phyloP scores from a whole-genome alignment of 108 stramenopile genomes.

The Nannochloropsis salina region DNA sequence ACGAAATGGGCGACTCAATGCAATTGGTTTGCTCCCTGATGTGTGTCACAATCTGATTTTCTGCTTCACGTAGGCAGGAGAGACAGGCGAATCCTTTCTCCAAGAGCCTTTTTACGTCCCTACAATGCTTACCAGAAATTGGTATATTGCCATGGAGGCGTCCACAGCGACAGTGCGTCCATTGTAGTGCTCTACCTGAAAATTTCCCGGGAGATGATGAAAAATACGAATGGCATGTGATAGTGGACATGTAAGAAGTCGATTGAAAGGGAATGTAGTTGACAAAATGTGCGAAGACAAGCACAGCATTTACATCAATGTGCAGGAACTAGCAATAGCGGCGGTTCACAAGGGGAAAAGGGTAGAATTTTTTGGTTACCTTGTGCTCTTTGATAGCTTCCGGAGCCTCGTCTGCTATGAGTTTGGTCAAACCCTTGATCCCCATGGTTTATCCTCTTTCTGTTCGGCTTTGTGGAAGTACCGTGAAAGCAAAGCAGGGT shows the following conservation, averaged over 20 bases:
- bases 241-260: not conserved
- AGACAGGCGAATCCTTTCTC: too few relatives aligned
- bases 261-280: not conserved
- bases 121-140: slow-evolving; percentile 66
- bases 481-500: too few relatives aligned
- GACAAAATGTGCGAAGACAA: not conserved
- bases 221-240: not conserved
- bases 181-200: slow-evolving; percentile 60
- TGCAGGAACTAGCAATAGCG: too few relatives aligned
- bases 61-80: too few relatives aligned
- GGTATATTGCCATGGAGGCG: slow-evolving; percentile 97
- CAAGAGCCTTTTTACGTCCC: not conserved
- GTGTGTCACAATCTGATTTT: too few relatives aligned
- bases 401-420: slow-evolving; percentile 89
- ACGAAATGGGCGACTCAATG: too few relatives aligned
- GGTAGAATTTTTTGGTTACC: slow-evolving; percentile 49
- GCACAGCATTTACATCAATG: too few relatives aligned
- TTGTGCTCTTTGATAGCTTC: slow-evolving; percentile 85
- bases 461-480: not conserved
- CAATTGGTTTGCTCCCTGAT: too few relatives aligned
- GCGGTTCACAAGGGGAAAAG: not conserved
- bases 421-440: slow-evolving; percentile 90
- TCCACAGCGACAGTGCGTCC: slow-evolving; percentile 96
- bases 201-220: not conserved
- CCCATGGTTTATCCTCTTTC: slow-evolving; percentile 61